Evolutionary conservation across 176 grass and related monocot species (phyloP).

Genomic region (Hsuehochloa calcarea): DNA sequence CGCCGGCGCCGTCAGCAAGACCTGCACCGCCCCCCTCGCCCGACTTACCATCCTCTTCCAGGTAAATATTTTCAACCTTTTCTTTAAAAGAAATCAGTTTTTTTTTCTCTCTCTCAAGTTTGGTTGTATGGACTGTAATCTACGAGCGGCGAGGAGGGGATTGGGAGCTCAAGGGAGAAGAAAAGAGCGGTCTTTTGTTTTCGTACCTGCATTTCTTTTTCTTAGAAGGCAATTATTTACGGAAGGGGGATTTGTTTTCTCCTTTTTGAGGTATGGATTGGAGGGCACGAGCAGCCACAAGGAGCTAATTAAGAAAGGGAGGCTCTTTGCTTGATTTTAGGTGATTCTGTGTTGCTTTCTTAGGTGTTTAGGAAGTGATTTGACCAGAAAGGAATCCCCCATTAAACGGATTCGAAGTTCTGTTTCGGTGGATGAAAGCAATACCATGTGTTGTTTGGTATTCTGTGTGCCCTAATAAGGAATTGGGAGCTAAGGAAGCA

Average conservation of each 20-base stretch:
- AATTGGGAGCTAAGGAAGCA: not conserved
- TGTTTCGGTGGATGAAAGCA: not conserved
- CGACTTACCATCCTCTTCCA: slow-evolving; percentile 95
- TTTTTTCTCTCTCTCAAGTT: not conserved
- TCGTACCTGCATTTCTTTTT: not conserved
- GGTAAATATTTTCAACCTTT: slow-evolving; percentile 18
- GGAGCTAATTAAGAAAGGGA: not conserved
- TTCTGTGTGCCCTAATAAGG: not conserved
- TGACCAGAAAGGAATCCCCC: not conserved
- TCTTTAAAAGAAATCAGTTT: not conserved
- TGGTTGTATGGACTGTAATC: not conserved
- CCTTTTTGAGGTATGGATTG: not conserved
- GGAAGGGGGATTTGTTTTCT: not conserved
- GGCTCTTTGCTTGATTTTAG: not conserved
- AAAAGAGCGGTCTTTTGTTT: not conserved
- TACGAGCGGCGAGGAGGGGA: not conserved
- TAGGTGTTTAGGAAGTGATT: not conserved
- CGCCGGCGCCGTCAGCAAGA: slow-evolving; percentile 87
- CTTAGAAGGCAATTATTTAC: not conserved
- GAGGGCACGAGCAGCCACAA: not conserved
- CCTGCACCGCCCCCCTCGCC: slow-evolving; percentile 85
- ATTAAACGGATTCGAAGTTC: not conserved
- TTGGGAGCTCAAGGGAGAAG: not conserved
- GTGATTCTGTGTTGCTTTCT: not conserved
- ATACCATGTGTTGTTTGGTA: not conserved